Conservation (phyloP, 441 rosid genomes). For the Bruguiera hainesii region DNA sequence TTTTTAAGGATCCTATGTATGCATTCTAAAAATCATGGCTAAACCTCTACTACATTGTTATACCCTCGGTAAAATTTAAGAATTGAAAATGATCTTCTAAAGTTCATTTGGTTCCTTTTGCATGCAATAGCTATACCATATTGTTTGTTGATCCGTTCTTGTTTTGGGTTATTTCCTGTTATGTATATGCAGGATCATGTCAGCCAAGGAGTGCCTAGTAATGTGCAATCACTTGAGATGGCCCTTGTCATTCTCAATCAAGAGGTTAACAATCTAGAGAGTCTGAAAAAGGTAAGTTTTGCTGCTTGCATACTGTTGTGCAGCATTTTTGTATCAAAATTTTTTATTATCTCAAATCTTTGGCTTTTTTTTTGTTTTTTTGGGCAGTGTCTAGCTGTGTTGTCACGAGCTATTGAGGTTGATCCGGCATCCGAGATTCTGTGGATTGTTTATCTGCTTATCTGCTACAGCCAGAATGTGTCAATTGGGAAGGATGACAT, state of each 20-base stretch:
- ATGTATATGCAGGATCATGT: slow-evolving; percentile 52
- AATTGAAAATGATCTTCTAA: no score
- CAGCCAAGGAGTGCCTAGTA: slow-evolving; percentile 50
- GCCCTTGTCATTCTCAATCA: slow-evolving; percentile 70
- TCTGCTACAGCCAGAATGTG: slow-evolving; percentile 46
- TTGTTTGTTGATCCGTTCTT: slow-evolving; percentile 20
- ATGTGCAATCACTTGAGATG: slow-evolving; percentile 59
- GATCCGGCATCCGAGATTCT: slow-evolving; percentile 71
- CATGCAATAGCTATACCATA: slow-evolving; percentile 9
- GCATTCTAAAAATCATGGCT: no score
- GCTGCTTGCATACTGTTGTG: slow-evolving; percentile 14
- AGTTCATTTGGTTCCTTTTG: not conserved
- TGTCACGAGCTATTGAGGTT: slow-evolving; percentile 78
- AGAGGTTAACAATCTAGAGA: slow-evolving; percentile 58
- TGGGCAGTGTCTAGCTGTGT: slow-evolving; percentile 70
- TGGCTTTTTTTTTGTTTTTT: slow-evolving; percentile 24
- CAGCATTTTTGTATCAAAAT: not conserved
- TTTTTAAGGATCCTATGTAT: no score
- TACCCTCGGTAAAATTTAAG: no score
- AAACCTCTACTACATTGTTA: no score
- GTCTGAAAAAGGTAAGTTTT: slow-evolving; percentile 62
- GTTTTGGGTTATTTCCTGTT: slow-evolving; percentile 30
- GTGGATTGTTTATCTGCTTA: slow-evolving; percentile 78
- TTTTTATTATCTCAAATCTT: slow-evolving; percentile 23
- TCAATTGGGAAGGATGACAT: slow-evolving; percentile 60